Conservation (phyloP, 345 rosid genomes). For the Melaleuca alternifolia region DNA sequence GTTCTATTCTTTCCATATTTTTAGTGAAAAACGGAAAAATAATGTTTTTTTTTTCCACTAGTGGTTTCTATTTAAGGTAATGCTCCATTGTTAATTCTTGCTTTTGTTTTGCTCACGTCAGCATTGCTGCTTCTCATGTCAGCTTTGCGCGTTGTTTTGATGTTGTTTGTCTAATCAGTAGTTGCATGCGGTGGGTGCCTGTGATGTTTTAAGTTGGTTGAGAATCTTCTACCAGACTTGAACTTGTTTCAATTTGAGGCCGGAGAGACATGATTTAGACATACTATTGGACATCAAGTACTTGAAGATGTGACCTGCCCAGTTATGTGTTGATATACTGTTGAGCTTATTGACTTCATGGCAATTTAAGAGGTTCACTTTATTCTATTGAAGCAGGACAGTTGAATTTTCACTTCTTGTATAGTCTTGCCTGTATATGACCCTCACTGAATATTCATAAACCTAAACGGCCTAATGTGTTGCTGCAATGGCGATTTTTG, state of each 20-base stretch:
- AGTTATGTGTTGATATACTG: neutral
- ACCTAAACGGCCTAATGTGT: neutral
- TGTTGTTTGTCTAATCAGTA: neutral
- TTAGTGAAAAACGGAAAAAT: neutral
- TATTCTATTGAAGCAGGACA: neutral
- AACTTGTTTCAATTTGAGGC: neutral
- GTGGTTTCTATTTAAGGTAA: neutral
- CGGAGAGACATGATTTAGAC: neutral
- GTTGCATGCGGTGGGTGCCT: neutral
- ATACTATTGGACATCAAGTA: neutral
- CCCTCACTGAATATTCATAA: neutral
- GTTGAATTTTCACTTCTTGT: neutral
- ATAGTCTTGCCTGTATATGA: neutral
- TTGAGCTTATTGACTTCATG: neutral
- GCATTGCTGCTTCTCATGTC: neutral
- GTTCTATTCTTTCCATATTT: neutral
- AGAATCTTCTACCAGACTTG: neutral
- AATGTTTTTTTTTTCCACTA: neutral
- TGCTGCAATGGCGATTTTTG: neutral
- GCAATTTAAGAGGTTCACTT: neutral
- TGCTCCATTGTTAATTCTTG: neutral
- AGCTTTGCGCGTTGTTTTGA: neutral
- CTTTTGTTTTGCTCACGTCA: neutral
- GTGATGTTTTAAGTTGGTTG: neutral
- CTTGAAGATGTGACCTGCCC: neutral